Evolutionary conservation across 257 asterid genomes (phyloP), one percentile per base, ranked within the genome.

Genomic region (Mitragyna speciosa): DNA sequence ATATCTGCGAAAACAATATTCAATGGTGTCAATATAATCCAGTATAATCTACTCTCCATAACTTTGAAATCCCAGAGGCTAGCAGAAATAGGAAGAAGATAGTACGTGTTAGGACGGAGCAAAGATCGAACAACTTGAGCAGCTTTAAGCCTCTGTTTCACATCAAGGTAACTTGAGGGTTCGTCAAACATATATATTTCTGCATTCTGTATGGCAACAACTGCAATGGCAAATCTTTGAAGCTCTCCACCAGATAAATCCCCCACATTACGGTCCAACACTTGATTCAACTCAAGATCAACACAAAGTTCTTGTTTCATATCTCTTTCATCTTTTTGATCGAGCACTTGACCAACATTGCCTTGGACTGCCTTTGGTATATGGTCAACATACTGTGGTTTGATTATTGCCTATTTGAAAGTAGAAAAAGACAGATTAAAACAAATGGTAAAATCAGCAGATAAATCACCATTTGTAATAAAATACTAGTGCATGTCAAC

Each of bases 191-290:
- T 96, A 86, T 88, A 96, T 79, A 96, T 96, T 88, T 96, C 98
- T 5, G 99, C 99, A 90, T 87, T 88, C 87, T 96, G 99, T 73
- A 96, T 84, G 26, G 94, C 92, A 74, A 96, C 98, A 82, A 92
- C 98, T 67, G 98, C 98, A 68, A 96, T 96, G 64, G 99, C 99
- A 91, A 92, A 96, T 81, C 99, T 87, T 89, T 96, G 99, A 83
- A 96, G 99, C 94, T 96, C 98, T 64, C 98, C 98, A 83, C 99
- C 99, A 83, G 99, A 96, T 82, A 96, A 87, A 88, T 96, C 97
- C 72, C 97, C 99, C 58, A 94, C 99, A 84, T 89, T 92, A 72
- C 98, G 99, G 78, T 92, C 98, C 97, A 96, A 82, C 78, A 96
- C 98, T 86, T 91, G 94, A 89, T 87, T 86, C 84, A 96, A 88